These are phyloP conservation scores for Penicillium flavigenum DNA, from an alignment of 495 filamentous ascomycete species.

Conservation along the genomic window DNA sequence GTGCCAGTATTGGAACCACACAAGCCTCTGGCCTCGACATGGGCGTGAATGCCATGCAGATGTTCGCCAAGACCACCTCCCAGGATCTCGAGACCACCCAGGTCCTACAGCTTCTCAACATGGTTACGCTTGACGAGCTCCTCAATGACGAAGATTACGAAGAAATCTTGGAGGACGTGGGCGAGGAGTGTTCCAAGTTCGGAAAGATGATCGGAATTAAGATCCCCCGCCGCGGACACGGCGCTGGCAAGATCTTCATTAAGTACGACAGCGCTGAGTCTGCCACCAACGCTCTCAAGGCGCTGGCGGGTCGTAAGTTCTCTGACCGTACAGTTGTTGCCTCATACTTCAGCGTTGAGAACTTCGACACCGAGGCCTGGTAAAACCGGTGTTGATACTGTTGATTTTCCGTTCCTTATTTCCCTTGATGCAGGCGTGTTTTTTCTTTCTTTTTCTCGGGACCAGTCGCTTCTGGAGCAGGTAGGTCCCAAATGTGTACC, in stretches of 20 bases:
- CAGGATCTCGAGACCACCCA: conserved; percentile 70
- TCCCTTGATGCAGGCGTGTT: conserved; percentile 17
- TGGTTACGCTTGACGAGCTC: conserved; percentile 95
- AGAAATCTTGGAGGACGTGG: conserved; percentile 91
- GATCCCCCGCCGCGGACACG: conserved; percentile 80
- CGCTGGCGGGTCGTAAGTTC: conserved; percentile 91
- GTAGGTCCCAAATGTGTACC: conserved; percentile 13
- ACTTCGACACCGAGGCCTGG: conserved; percentile 34
- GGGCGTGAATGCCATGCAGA: conserved; percentile 97
- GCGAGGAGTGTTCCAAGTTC: conserved; percentile 89
- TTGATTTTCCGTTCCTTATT: conserved; percentile 10
- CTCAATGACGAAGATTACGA: conserved; percentile 93
- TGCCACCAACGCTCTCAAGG: conserved; percentile 78
- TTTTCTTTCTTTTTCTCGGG: conserved; percentile 8
- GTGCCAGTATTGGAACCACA: conserved; percentile 87
- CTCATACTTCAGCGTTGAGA: conserved; percentile 81
- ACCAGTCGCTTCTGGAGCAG: conserved; percentile 11
- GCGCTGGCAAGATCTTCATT: conserved; percentile 97
- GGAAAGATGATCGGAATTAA: conserved; percentile 82
- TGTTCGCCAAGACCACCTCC: conserved; percentile 92
- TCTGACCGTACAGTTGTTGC: conserved; percentile 93
- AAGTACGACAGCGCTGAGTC: conserved; percentile 80
- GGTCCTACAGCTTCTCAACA: conserved; percentile 91
- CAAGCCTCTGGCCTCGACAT: conserved; percentile 89
- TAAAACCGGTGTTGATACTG: conserved; percentile 7